These are phyloP conservation scores for Apostasia ramifera DNA, from an alignment of 106 monocot species.

Conservation along the genomic window DNA sequence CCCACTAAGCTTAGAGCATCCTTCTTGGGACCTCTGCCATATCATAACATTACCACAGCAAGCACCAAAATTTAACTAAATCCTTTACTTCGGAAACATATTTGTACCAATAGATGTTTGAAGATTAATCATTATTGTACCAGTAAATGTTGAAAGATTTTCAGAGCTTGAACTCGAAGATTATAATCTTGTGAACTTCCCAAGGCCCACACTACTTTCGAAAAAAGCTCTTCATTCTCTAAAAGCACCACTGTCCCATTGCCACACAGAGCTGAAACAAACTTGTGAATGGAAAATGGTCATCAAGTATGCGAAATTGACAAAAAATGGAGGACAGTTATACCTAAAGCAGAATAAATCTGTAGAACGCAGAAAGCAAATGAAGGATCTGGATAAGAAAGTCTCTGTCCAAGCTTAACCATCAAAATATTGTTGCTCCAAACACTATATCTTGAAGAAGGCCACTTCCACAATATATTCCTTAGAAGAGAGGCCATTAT, in stretches of 20 bases:
- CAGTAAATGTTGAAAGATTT: slow-evolving; percentile 43
- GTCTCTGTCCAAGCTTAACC: slow-evolving; percentile 23
- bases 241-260: slow-evolving; percentile 53
- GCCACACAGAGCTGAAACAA: slow-evolving; percentile 76
- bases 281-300: not conserved
- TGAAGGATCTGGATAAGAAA: slow-evolving; percentile 15
- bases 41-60: too few relatives aligned
- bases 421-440: slow-evolving; percentile 50
- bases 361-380: slow-evolving; percentile 28
- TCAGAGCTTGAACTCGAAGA: slow-evolving; percentile 50
- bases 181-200: slow-evolving; percentile 12
- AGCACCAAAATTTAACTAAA: too few relatives aligned
- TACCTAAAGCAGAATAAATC: slow-evolving; percentile 79
- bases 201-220: slow-evolving; percentile 27
- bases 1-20: slow-evolving; percentile 28
- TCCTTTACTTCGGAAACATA: too few relatives aligned
- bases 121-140: slow-evolving; percentile 15
- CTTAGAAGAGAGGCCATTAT: slow-evolving; percentile 48
- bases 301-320: slow-evolving; percentile 9
- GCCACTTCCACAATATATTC: slow-evolving; percentile 59
- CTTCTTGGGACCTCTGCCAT: slow-evolving; percentile 56
- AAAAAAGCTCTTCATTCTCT: slow-evolving; percentile 35
- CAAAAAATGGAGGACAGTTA: not conserved
- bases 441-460: slow-evolving; percentile 57
- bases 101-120: too few relatives aligned